A percentile compares a stretch with the other conserved stretches of the same genome.
These are phyloP conservation scores for Scheffersomyces quercinus DNA, from an alignment of 1,139 yeast species.

Conservation along the genomic window DNA sequence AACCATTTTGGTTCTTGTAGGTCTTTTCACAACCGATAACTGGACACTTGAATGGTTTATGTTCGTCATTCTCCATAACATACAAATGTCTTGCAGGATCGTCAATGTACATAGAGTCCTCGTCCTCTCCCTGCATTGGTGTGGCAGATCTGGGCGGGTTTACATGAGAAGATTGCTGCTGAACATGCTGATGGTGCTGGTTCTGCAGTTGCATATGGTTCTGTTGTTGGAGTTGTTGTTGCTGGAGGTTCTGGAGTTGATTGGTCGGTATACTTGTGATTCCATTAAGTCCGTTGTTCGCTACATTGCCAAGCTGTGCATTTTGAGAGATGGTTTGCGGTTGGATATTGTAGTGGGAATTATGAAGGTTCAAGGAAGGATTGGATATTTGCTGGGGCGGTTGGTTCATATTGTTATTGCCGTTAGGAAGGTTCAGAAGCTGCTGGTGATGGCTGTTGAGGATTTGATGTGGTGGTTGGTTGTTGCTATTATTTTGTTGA, in stretches of 20 bases:
- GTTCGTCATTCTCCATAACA: slow-evolving; percentile 88
- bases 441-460: slow-evolving; percentile 6
- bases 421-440: not conserved
- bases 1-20: slow-evolving; percentile 95
- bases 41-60: slow-evolving; percentile 95
- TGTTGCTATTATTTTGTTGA: slow-evolving; percentile 3
- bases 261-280: slow-evolving; percentile 3
- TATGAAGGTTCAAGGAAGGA: slow-evolving; percentile 15
- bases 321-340: slow-evolving; percentile 6
- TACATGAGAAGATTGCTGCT: slow-evolving; percentile 4
- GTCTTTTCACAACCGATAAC: slow-evolving; percentile 98
- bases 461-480: slow-evolving; percentile 13
- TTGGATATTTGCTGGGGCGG: slow-evolving; percentile 6
- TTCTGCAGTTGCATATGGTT: slow-evolving; percentile 18
- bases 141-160: slow-evolving; percentile 18
- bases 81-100: slow-evolving; percentile 95
- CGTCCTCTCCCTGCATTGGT: slow-evolving; percentile 40
- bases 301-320: not conserved
- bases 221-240: slow-evolving; percentile 3
- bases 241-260: slow-evolving; percentile 10
- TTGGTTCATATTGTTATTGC: not conserved
- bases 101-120: slow-evolving; percentile 64
- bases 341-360: slow-evolving; percentile 12
- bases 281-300: not conserved
- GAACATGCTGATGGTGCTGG: slow-evolving; percentile 14